Conservation (phyloP, 2,329 filamentous ascomycete genomes). For the Didymella keratinophila region DNA sequence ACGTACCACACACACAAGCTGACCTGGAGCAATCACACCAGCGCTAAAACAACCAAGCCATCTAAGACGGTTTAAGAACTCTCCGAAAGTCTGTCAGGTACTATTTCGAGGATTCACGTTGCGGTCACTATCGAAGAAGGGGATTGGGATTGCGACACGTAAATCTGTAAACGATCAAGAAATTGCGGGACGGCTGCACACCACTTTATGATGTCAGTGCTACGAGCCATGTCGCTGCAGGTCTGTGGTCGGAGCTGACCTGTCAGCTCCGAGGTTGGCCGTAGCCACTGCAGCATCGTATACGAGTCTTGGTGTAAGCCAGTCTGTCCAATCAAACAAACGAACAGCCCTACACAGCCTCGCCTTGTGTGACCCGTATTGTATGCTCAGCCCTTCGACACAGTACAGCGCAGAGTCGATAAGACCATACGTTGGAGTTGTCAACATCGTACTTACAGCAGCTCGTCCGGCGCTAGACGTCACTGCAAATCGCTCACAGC, state of each 20-base stretch:
- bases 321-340: neutral
- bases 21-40: conserved; percentile 1
- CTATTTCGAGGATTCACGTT: neutral
- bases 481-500: too few species aligned
- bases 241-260: neutral
- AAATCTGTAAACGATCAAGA: neutral
- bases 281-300: neutral
- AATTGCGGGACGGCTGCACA: neutral
- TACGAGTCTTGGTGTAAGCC: neutral
- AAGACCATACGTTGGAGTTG: neutral
- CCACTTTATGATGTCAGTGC: neutral
- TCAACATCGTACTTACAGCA: too few species aligned
- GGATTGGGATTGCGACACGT: neutral
- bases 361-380: neutral
- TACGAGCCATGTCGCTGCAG: neutral
- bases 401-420: neutral
- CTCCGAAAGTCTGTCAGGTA: conserved; percentile 1
- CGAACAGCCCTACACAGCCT: neutral
- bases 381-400: neutral
- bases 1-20: conserved; percentile 6
- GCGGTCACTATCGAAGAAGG: neutral
- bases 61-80: neutral
- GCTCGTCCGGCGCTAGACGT: too few species aligned
- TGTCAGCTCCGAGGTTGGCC: neutral
- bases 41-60: conserved; percentile 3